Evolutionary conservation across 106 monocot genomes (phyloP), one percentile per base, ranked within the genome.

Genomic region (Dactylorhiza incarnata): DNA sequence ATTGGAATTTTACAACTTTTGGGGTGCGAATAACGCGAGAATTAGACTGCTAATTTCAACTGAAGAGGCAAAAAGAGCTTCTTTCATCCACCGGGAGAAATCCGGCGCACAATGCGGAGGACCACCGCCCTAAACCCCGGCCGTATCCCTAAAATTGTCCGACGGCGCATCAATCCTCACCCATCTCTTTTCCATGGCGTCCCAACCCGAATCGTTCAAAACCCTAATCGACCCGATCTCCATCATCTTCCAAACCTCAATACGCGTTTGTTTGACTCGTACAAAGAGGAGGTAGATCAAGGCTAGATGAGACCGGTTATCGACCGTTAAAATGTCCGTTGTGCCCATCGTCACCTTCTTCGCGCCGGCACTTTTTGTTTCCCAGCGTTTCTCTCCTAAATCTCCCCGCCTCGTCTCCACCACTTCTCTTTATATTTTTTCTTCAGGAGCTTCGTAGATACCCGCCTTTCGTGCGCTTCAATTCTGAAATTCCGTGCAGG

Each of bases 321-420:
- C 69, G 69, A 45, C 69, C 69, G 69, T 72, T 72, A 49, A 74
- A 74, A 74, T 29, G 51, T 54, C 74, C 74, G 54, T 55, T 55
- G 8, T 55, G 43, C 74, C 74, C 74, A 29, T 74, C 53, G 53
- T 19, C 72, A 9, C 29, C 11, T 29, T 56, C 74, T 14, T 54
- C 55, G 16, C 55, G 73, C 74, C 74, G 47, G 24, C 29, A 25
- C 3, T 2, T 51, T 17, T 72, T 46, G 15, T 16, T 48, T 49
- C 9, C 23, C 4, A 1, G 22, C 49, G n/a, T 72, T 22, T 49
- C 72, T 49, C 26, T 46, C 69, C 24, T 46, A 11, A 52, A 11
- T 69, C 45, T 69, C 45, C 45, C 45, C 69, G 69, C 69, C 45
- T 68, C 13, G 13, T 66, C 19, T 46, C 45, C 45, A 17, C 7